These are phyloP conservation scores for Xylaria telfairii DNA, from an alignment of 495 filamentous ascomycete genomes.

Conservation along the genomic window DNA sequence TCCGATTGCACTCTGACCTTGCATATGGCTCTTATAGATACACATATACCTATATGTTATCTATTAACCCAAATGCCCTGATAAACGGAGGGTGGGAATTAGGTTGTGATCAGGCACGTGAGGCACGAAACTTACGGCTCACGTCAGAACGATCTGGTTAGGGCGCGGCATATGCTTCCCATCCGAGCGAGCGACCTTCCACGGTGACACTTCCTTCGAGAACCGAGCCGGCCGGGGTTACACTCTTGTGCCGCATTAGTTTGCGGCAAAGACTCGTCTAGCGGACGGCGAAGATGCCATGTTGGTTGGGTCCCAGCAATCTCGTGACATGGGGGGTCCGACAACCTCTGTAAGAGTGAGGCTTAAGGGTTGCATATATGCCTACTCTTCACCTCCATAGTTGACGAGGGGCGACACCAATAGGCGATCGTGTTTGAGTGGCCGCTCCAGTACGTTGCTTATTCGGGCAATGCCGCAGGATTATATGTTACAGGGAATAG, in stretches of 20 bases:
- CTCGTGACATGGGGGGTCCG: conserved; percentile 1
- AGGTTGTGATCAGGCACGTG: conserved; percentile 1
- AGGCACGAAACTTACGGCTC: conserved; percentile 16
- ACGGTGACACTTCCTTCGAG: neutral
- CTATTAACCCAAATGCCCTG: neutral
- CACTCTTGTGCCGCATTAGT: neutral
- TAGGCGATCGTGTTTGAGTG: neutral
- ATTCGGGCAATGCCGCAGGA: neutral
- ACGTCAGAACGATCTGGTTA: conserved; percentile 9
- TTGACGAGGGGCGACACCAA: neutral
- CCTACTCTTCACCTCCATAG: neutral
- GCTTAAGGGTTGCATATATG: neutral
- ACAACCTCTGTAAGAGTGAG: neutral
- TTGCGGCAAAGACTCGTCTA: neutral
- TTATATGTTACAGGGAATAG: neutral
- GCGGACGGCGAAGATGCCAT: neutral
- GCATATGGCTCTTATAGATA: conserved; percentile 8
- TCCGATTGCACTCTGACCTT: neutral
- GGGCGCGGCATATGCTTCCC: conserved; percentile 13
- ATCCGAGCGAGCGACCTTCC: conserved; percentile 9
- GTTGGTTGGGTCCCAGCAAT: conserved; percentile 1
- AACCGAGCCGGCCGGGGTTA: neutral
- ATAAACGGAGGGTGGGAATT: neutral
- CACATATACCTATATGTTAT: neutral
- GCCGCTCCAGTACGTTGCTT: conserved; percentile 9